Percentiles rank a stretch among this genome's conserved stretches.
These are phyloP conservation scores for Talaromyces albobiverticillius DNA, from an alignment of 2,329 filamentous ascomycete genomes.

Conservation along the genomic window DNA sequence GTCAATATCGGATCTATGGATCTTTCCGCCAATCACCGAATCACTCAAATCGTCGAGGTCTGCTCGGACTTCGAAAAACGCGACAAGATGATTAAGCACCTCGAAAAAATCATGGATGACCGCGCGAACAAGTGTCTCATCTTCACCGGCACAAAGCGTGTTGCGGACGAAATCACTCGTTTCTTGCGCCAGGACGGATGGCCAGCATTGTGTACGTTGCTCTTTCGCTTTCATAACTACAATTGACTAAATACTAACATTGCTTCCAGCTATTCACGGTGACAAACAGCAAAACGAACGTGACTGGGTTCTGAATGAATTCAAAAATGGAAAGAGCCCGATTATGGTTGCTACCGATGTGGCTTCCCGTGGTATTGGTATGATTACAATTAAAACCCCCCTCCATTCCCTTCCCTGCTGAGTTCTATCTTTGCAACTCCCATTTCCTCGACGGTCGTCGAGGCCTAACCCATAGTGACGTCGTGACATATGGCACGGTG, in stretches of 20 bases:
- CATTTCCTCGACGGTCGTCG: constrained; percentile 17
- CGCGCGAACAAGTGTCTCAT: constrained; percentile 93
- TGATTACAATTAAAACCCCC: constrained; percentile 61
- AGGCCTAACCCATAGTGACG: constrained; percentile 48
- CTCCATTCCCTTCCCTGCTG: constrained; percentile 29
- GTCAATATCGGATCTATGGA: constrained; percentile 98
- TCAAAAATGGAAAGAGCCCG: constrained; percentile 98
- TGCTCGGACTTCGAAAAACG: constrained; percentile 97
- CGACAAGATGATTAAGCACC: constrained; percentile 93
- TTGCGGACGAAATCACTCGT: constrained; percentile 95
- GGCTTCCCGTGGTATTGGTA: constrained; percentile 99
- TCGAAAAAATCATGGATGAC: constrained; percentile 97
- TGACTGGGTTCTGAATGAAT: constrained; percentile 99
- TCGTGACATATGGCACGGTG: constrained; percentile 64
- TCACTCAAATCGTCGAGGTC: constrained; percentile 96
- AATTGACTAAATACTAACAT: constrained; percentile 27
- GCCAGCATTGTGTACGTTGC: constrained; percentile 83
- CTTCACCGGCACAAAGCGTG: constrained; percentile 82
- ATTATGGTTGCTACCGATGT: constrained; percentile 99
- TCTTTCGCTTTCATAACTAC: background rate
- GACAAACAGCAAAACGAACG: constrained; percentile 99
- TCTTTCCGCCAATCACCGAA: constrained; percentile 93
- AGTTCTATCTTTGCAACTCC: constrained; percentile 19
- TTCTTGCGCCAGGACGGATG: constrained; percentile 97
- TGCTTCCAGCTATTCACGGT: constrained; percentile 80